phyloP scores from a whole-genome alignment of 2,329 filamentous ascomycete genomes.

The Cladorrhinum sp. region DNA sequence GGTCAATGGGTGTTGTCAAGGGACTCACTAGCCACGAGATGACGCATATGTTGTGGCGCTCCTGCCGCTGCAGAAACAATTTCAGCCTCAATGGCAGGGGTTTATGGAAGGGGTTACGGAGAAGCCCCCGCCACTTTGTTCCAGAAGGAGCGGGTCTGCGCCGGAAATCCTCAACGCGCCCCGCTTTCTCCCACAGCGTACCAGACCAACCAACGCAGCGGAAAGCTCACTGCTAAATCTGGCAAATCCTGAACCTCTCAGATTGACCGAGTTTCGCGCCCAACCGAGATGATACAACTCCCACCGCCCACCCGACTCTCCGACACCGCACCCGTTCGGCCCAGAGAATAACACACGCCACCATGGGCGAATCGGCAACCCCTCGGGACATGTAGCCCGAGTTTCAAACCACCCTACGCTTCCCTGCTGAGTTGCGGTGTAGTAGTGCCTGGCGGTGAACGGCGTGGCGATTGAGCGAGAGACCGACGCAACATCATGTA shows the following conservation, averaged over 20 bases:
- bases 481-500: no score
- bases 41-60: slow-evolving; percentile 14
- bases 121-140: not conserved
- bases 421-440: not conserved
- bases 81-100: not conserved
- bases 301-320: not conserved
- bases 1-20: not conserved
- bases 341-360: slow-evolving; percentile 20
- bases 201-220: not conserved
- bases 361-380: slow-evolving; percentile 58
- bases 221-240: no score
- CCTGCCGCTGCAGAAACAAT: not conserved
- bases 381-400: slow-evolving; percentile 61
- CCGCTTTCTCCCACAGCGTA: not conserved
- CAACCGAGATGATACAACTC: not conserved
- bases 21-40: slow-evolving; percentile 12
- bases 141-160: not conserved
- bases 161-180: not conserved
- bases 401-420: slow-evolving; percentile 43
- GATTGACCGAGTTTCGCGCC: not conserved
- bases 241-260: no score
- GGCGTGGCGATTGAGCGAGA: not conserved
- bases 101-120: not conserved
- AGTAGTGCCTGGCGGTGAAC: not conserved
- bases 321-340: not conserved